phyloP scores from a whole-genome alignment of 805 yeast genomes.

The Starmerella roubikii region DNA sequence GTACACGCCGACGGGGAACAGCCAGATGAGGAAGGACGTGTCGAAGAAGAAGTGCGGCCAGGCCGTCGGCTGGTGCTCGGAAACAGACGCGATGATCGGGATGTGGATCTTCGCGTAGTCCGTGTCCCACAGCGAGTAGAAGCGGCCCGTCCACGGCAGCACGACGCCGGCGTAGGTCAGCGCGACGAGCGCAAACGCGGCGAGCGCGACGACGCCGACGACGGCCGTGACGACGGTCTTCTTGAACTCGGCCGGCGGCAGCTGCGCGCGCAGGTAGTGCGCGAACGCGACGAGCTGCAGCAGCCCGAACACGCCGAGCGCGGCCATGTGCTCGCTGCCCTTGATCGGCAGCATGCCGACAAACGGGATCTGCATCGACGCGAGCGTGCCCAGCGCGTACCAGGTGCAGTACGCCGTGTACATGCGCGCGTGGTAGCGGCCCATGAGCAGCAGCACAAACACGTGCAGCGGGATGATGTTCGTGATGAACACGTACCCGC shows the following conservation, averaged over 20 bases:
- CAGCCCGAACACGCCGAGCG: slow-evolving; percentile 92
- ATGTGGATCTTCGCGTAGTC: slow-evolving; percentile 94
- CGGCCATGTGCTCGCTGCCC: slow-evolving; percentile 97
- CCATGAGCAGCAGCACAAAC: slow-evolving; percentile 82
- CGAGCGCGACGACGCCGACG: slow-evolving; percentile 41
- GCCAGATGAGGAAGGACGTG: slow-evolving; percentile 84
- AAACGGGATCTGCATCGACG: slow-evolving; percentile 98
- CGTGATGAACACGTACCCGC: slow-evolving; percentile 98
- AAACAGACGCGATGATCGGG: slow-evolving; percentile 96
- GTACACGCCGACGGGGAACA: slow-evolving; percentile 96
- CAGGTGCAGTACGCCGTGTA: slow-evolving; percentile 91
- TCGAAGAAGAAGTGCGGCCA: slow-evolving; percentile 98
- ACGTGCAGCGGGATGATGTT: slow-evolving; percentile 93
- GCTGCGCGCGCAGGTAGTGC: slow-evolving; percentile 59
- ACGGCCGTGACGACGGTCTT: slow-evolving; percentile 38
- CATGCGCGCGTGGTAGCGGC: slow-evolving; percentile 69
- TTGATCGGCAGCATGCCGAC: slow-evolving; percentile 95
- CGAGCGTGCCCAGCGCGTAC: slow-evolving; percentile 95
- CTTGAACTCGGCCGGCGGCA: slow-evolving; percentile 61
- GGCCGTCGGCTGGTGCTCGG: slow-evolving; percentile 99
- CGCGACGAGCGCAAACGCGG: slow-evolving; percentile 56
- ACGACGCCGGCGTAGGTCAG: slow-evolving; percentile 85
- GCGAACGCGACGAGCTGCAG: slow-evolving; percentile 83
- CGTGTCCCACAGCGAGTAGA: slow-evolving; percentile 97
- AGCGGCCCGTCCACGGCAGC: slow-evolving; percentile 99